Evolutionary conservation across 148 eudicot genomes (phyloP).

Genomic region (Pharnaceum exiguum): DNA sequence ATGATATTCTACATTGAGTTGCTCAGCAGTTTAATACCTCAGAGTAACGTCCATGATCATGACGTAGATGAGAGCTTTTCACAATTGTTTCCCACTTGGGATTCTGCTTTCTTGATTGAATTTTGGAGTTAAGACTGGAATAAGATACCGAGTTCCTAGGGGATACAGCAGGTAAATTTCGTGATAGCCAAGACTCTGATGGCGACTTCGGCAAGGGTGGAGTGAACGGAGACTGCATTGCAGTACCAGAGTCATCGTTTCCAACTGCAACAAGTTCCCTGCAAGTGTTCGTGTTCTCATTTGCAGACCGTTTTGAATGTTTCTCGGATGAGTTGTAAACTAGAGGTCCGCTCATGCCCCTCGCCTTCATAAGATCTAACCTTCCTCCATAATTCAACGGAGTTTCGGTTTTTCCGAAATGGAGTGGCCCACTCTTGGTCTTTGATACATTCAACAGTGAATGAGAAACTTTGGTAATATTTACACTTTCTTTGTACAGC

Average conservation of each 20-base stretch:
- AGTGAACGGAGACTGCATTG: slow-evolving; percentile 35
- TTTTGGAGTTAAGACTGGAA: slow-evolving; percentile 23
- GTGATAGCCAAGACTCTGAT: slow-evolving; percentile 94
- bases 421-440: slow-evolving; percentile 17
- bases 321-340: too few relatives aligned
- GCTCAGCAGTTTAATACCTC: slow-evolving; percentile 75
- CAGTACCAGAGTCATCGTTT: slow-evolving; percentile 19
- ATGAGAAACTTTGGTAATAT: slow-evolving; percentile 25
- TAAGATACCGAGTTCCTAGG: slow-evolving; percentile 54
- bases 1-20: too few relatives aligned
- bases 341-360: slow-evolving; percentile 33
- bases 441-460: slow-evolving; percentile 26
- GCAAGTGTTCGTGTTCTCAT: slow-evolving; percentile 16
- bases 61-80: slow-evolving; percentile 64
- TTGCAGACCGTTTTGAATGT: not conserved
- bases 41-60: slow-evolving; percentile 75
- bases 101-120: slow-evolving; percentile 36
- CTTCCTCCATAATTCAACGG: slow-evolving; percentile 13
- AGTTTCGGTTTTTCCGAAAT: slow-evolving; percentile 10
- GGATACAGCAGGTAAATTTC: slow-evolving; percentile 58
- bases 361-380: slow-evolving; percentile 23
- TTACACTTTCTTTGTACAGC: slow-evolving; percentile 50
- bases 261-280: slow-evolving; percentile 21
- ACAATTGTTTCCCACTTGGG: slow-evolving; percentile 93
- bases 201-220: slow-evolving; percentile 97